Percentiles rank a stretch among this genome's conserved stretches.
phyloP scores from a whole-genome alignment of 331 rosid species.

The Rhamnella rubrinervis region DNA sequence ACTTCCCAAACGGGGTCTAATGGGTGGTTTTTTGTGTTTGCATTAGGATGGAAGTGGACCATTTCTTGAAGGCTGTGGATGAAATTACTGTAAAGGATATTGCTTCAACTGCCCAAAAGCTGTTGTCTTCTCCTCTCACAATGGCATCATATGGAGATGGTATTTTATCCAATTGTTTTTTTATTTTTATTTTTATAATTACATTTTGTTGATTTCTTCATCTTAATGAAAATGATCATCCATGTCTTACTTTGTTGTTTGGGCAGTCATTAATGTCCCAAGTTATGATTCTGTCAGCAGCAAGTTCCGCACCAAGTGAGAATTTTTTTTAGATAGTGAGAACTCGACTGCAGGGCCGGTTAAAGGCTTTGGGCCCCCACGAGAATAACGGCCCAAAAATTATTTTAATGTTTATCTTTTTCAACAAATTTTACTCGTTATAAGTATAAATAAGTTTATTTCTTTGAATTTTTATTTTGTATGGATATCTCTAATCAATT shows the following conservation, averaged over 20 bases:
- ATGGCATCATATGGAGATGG: conserved; percentile 95
- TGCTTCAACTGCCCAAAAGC: conserved; percentile 65
- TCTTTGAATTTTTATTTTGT: no score
- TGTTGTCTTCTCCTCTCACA: conserved; percentile 84
- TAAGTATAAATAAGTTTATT: no score
- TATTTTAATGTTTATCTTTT: no score
- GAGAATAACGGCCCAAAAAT: no score
- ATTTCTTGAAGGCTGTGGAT: conserved; percentile 75
- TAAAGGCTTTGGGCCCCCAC: no score
- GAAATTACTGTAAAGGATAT: conserved; percentile 67
- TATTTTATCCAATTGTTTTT: conserved; percentile 17
- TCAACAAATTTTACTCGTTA: no score
- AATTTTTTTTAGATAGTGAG: conserved; percentile 19
- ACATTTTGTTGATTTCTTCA: neutral
- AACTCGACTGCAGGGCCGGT: neutral
- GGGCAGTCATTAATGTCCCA: conserved; percentile 74
- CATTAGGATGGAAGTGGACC: conserved; percentile 69
- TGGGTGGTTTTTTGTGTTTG: conserved; percentile 3
- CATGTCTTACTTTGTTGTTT: conserved; percentile 5
- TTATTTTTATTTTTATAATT: neutral
- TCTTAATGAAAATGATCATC: conserved; percentile 2
- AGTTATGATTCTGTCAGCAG: conserved; percentile 74
- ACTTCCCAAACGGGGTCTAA: neutral
- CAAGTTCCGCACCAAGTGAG: conserved; percentile 60
- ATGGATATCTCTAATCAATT: no score